phyloP scores from a whole-genome alignment of 176 grass and related monocot species.

The Alloteropsis semialata region DNA sequence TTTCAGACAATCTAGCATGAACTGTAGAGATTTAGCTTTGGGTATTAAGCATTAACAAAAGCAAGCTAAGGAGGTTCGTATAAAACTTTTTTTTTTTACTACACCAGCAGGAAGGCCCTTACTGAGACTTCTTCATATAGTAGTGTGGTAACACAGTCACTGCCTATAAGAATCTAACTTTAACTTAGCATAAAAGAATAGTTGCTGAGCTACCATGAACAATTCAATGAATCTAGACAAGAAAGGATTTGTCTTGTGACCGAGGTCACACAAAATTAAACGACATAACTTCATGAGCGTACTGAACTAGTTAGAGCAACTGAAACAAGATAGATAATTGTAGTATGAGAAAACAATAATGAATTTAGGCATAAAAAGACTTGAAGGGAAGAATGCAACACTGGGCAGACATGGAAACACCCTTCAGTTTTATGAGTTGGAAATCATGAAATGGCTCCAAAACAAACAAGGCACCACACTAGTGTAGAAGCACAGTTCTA shows the following conservation, averaged over 20 bases:
- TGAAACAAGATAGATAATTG: not conserved
- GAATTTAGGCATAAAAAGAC: not conserved
- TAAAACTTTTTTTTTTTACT: not conserved
- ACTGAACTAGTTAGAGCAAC: not conserved
- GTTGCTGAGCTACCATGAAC: not conserved
- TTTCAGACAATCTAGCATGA: not conserved
- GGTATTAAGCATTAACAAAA: not conserved
- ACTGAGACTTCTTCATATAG: not conserved
- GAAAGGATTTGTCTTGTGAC: not conserved
- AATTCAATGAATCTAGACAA: slow-evolving; percentile 19
- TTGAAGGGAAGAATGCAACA: not conserved
- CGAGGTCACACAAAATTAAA: not conserved
- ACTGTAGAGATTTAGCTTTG: not conserved
- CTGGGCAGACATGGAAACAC: not conserved
- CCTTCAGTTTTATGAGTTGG: not conserved
- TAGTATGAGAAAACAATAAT: not conserved
- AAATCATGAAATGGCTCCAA: not conserved
- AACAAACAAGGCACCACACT: not conserved
- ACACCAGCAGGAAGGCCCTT: not conserved
- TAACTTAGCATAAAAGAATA: not conserved
- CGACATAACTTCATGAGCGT: not conserved
- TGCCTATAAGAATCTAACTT: not conserved
- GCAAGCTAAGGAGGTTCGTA: not conserved
- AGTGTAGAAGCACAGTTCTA: not conserved
- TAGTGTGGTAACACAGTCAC: not conserved